Evolutionary conservation across 2,329 filamentous ascomycete species (phyloP).

Genomic region (Beauveria scarabaeidicola): DNA sequence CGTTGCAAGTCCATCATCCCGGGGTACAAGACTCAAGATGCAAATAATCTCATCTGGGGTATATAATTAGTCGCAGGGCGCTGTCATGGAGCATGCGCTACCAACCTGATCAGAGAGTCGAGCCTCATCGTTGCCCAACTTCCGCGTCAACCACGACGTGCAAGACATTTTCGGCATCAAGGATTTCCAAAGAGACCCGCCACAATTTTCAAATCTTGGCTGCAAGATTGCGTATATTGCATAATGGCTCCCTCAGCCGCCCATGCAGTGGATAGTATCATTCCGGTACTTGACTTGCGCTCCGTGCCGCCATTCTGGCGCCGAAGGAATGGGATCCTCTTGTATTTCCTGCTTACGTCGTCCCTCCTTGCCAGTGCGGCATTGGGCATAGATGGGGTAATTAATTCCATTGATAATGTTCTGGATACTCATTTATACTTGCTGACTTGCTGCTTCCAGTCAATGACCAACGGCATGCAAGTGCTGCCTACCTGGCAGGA

Average conservation of each 20-base stretch:
- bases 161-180: not conserved
- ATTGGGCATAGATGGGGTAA: constrained; percentile 33
- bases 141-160: not conserved
- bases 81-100: not conserved
- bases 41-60: not conserved
- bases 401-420: constrained; percentile 12
- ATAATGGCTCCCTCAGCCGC: constrained; percentile 27
- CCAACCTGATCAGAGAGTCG: not conserved
- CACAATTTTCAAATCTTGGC: not conserved
- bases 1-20: constrained; percentile 4
- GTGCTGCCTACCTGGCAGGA: constrained; percentile 29
- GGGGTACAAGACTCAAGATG: not conserved
- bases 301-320: constrained; percentile 26
- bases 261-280: constrained; percentile 22
- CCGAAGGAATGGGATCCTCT: constrained; percentile 32
- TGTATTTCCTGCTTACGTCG: constrained; percentile 35
- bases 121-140: not conserved
- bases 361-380: constrained; percentile 33
- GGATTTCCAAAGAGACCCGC: not conserved
- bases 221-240: constrained; percentile 1
- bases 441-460: constrained; percentile 15
- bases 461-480: constrained; percentile 34
- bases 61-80: not conserved
- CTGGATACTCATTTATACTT: not conserved
- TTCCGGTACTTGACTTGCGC: constrained; percentile 24